A percentile compares a stretch with the other conserved stretches of the same genome.
phyloP scores from a whole-genome alignment of 768 basidiomycete genomes.

The Russula sp. region DNA sequence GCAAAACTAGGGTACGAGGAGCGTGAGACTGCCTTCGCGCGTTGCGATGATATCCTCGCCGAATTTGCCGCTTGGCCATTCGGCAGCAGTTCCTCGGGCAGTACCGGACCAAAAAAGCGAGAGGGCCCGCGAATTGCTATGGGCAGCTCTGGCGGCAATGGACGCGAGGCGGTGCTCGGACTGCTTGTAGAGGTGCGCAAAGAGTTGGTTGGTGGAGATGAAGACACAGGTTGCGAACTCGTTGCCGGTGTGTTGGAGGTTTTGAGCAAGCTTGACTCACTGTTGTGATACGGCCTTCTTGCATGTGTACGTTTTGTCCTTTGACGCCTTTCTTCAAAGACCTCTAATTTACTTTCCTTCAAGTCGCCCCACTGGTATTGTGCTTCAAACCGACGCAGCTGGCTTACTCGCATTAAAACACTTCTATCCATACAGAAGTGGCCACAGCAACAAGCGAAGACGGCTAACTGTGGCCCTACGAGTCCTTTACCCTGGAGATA shows the following conservation, averaged over 20 bases:
- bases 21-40: conserved; percentile 84
- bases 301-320: conserved; percentile 11
- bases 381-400: background rate
- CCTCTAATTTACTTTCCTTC: conserved; percentile 3
- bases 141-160: conserved; percentile 44
- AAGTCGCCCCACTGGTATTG: background rate
- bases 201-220: conserved; percentile 58
- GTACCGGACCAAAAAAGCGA: conserved; percentile 30
- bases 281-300: conserved; percentile 43
- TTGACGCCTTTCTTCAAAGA: conserved; percentile 1
- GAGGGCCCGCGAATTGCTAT: conserved; percentile 46
- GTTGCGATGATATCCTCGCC: conserved; percentile 90
- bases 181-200: conserved; percentile 67
- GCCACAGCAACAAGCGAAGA: background rate
- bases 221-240: conserved; percentile 86
- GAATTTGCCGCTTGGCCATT: conserved; percentile 93
- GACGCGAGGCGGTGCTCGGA: conserved; percentile 66
- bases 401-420: background rate
- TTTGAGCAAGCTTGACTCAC: conserved; percentile 84
- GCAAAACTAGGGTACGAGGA: conserved; percentile 86
- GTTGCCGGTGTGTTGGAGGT: conserved; percentile 92
- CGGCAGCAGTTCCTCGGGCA: conserved; percentile 35
- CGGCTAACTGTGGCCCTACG: background rate
- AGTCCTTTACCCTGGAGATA: background rate
- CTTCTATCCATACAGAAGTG: background rate